These are phyloP conservation scores for Hondaea fermentalgiana DNA, from an alignment of 108 stramenopile genomes.

Conservation along the genomic window DNA sequence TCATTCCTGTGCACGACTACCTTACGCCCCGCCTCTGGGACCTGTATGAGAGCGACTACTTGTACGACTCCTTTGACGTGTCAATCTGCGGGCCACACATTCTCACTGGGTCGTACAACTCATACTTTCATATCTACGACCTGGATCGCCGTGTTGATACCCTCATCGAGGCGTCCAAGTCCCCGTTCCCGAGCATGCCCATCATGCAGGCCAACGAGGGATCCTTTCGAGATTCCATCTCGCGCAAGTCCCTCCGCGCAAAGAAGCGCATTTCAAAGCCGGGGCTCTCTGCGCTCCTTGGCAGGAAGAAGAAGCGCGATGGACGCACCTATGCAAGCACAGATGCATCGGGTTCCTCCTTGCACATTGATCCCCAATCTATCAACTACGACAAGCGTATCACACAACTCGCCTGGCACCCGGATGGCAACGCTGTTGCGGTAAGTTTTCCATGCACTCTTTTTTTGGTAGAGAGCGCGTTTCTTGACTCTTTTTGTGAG, in stretches of 20 bases:
- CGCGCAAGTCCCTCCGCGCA: not conserved
- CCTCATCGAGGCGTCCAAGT: not conserved
- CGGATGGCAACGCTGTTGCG: not conserved
- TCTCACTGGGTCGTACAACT: conserved; percentile 47
- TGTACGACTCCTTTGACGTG: conserved; percentile 64
- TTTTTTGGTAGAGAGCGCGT: no score
- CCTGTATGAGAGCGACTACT: conserved; percentile 56
- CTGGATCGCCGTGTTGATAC: not conserved
- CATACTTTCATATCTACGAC: conserved; percentile 17
- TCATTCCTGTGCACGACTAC: conserved; percentile 49
- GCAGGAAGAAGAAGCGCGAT: not conserved
- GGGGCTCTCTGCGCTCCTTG: not conserved
- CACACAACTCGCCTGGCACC: not conserved
- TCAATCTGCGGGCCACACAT: conserved; percentile 36
- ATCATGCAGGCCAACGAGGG: not conserved
- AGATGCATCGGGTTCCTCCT: not conserved
- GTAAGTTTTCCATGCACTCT: not conserved
- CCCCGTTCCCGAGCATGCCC: not conserved
- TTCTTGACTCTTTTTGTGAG: no score
- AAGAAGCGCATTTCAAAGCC: not conserved
- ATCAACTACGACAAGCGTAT: conserved; percentile 8
- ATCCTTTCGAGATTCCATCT: not conserved
- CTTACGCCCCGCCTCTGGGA: conserved; percentile 42
- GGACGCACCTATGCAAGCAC: not conserved
- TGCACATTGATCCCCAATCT: not conserved